Evolutionary conservation across 2,329 filamentous ascomycete species (phyloP).

Genomic region (Ophiocordyceps camponoti-leonardi): DNA sequence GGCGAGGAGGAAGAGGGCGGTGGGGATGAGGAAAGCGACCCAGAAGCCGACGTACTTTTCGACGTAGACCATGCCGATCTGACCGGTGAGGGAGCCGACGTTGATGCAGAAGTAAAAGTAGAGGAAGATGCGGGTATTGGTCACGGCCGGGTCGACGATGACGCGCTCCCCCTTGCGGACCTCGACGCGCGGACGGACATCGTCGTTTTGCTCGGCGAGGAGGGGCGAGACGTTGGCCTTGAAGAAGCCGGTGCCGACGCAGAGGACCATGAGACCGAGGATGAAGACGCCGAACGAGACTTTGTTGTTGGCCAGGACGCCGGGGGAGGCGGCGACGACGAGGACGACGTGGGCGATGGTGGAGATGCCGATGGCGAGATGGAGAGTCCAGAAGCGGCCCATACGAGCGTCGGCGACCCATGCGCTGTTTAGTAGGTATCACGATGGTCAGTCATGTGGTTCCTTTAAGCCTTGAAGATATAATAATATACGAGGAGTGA

Average conservation of each 20-base stretch:
- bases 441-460: too few relatives aligned
- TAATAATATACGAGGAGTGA: too few relatives aligned
- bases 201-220: slow-evolving; percentile 52
- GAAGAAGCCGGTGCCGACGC: slow-evolving; percentile 60
- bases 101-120: slow-evolving; percentile 44
- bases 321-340: slow-evolving; percentile 45
- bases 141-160: slow-evolving; percentile 53
- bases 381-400: slow-evolving; percentile 58
- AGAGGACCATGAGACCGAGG: slow-evolving; percentile 38
- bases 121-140: slow-evolving; percentile 50
- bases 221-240: slow-evolving; percentile 64
- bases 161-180: slow-evolving; percentile 44
- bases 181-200: slow-evolving; percentile 38
- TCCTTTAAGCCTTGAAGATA: too few relatives aligned
- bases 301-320: slow-evolving; percentile 39
- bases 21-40: slow-evolving; percentile 53
- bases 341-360: slow-evolving; percentile 51
- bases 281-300: slow-evolving; percentile 48
- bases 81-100: slow-evolving; percentile 39
- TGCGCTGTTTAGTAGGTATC: slow-evolving; percentile 9
- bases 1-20: slow-evolving; percentile 42
- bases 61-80: slow-evolving; percentile 49
- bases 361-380: slow-evolving; percentile 47
- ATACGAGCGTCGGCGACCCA: slow-evolving; percentile 51
- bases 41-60: slow-evolving; percentile 66